phyloP scores from a whole-genome alignment of 768 basidiomycete genomes.

The Trametes cinnabarina region DNA sequence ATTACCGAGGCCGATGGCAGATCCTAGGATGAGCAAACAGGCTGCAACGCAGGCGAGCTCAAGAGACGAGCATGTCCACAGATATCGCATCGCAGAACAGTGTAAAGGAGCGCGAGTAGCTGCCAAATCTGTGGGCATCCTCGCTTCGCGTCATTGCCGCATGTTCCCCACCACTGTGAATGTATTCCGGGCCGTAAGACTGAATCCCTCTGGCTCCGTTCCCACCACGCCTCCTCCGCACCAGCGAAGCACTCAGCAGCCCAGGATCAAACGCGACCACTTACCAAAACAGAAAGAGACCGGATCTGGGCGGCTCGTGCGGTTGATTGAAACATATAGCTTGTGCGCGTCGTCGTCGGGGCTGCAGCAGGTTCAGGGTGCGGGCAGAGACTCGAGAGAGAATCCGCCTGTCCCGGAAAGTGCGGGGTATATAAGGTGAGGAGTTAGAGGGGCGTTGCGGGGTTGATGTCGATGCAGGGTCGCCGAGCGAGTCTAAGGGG shows the following conservation, averaged over 20 bases:
- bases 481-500: neutral
- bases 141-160: neutral
- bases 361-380: neutral
- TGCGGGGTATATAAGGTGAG: neutral
- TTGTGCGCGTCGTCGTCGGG: neutral
- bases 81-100: too few species aligned
- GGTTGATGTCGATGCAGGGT: neutral
- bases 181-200: neutral
- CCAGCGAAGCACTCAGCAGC: slow-evolving; percentile 5
- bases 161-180: neutral
- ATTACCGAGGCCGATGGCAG: too few species aligned
- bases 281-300: slow-evolving; percentile 16
- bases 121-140: too few species aligned
- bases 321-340: slow-evolving; percentile 19
- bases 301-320: slow-evolving; percentile 11
- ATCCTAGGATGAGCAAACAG: too few species aligned
- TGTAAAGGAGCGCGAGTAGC: too few species aligned
- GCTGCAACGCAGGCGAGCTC: too few species aligned
- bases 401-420: neutral
- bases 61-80: too few species aligned
- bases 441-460: slow-evolving; percentile 1
- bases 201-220: neutral
- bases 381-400: neutral
- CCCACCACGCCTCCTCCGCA: neutral
- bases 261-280: neutral